Evolutionary conservation across 1,139 yeast species (phyloP), one percentile per base, ranked within the genome.

Genomic region (Zygosaccharomyces sapae): DNA sequence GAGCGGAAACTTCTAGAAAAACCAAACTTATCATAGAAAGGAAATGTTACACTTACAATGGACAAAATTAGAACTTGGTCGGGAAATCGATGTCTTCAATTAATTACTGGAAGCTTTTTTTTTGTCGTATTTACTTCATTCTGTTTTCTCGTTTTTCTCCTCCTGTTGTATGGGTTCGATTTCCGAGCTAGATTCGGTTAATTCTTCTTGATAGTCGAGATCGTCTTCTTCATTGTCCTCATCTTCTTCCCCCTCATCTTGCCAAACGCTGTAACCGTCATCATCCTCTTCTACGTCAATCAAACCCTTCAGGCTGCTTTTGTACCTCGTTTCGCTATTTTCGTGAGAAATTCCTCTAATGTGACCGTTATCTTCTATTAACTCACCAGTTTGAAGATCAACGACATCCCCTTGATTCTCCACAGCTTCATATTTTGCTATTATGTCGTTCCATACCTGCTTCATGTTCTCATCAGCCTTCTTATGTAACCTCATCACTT

Each of bases 281-380:
- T 5, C 40, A 6, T 42, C 42, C 7, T 29, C 44, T n/a, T 37
- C 49, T 3, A 41, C 38, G 4, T 36, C 49, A 10, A 62, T 12
- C 10, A 61, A 42, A 43, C 57, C 65, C 33, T 40, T 46, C 20
- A 62, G 44, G 3, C 51, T 46, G 43, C 63, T 58, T 46, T 50
- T 42, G 41, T 58, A 55, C 34, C 54, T 38, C 5, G 55, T 49
- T 10, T 40, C 27, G 30, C 36, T 38, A 20, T 39, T 35, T 20
- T 43, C 50, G 8, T 40, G 38, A 20, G 47, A 43, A 18, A 63
- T 41, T 5, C 57, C 54, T 44, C 74, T 65, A 22, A 84, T 55
- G 62, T 84, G 92, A 1, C 92, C 92, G 48, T 77, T 75, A 55
- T 84, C 86, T 13, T 69, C 74, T 2, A 79, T 62, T 4, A 84